Evolutionary conservation across 176 grass and related monocot species (phyloP).

Genomic region (Luzula sylvatica): DNA sequence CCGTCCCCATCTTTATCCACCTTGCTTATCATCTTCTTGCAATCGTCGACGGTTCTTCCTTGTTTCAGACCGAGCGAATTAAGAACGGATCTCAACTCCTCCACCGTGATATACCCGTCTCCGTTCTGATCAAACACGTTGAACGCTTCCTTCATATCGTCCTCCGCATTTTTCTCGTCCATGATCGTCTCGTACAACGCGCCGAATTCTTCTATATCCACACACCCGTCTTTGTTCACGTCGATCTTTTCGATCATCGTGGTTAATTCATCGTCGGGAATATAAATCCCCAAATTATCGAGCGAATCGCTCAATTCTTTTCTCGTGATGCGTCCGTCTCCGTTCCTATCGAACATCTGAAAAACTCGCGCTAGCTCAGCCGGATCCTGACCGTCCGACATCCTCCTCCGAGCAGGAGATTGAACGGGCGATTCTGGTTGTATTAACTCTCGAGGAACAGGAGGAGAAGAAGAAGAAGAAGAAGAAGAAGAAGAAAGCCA

Average conservation of each 20-base stretch:
- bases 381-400: conserved; percentile 12
- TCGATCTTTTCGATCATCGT: conserved; percentile 65
- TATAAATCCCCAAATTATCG: conserved; percentile 47
- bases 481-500: conserved; percentile 4
- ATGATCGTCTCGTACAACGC: conserved; percentile 52
- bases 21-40: conserved; percentile 55
- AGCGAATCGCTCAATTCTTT: conserved; percentile 68
- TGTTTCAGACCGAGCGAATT: conserved; percentile 60
- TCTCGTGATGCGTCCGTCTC: conserved; percentile 56
- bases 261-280: conserved; percentile 37
- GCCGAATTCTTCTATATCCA: conserved; percentile 66
- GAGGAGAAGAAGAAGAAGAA: neutral
- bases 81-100: conserved; percentile 58
- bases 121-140: conserved; percentile 72
- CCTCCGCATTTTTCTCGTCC: conserved; percentile 1
- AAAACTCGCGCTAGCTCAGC: conserved; percentile 50
- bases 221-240: conserved; percentile 57
- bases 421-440: neutral
- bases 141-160: conserved; percentile 72
- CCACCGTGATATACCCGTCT: conserved; percentile 74
- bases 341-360: conserved; percentile 63
- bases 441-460: too few relatives aligned
- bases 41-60: conserved; percentile 43
- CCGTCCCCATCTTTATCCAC: conserved; percentile 72
- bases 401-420: neutral